Evolutionary conservation across 2,329 filamentous ascomycete species (phyloP).

Genomic region (Diplodia seriata): DNA sequence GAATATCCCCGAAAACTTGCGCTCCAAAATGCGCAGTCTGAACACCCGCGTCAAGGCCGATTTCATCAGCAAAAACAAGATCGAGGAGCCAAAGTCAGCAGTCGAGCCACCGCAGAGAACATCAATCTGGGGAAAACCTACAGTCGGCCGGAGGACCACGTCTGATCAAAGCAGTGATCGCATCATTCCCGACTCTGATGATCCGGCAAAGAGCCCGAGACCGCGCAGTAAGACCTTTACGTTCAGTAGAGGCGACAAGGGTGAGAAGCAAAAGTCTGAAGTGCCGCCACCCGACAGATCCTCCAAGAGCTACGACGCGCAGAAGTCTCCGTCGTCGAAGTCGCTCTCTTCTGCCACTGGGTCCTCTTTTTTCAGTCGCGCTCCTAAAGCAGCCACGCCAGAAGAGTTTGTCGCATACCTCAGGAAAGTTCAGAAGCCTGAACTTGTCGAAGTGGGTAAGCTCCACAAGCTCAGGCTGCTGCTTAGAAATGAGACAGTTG

Average conservation of each 20-base stretch:
- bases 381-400: constrained; percentile 76
- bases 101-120: constrained; percentile 56
- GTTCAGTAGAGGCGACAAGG: constrained; percentile 74
- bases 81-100: constrained; percentile 58
- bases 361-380: constrained; percentile 68
- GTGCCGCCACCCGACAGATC: constrained; percentile 20
- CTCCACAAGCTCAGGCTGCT: constrained; percentile 90
- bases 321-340: constrained; percentile 66
- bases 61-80: constrained; percentile 89
- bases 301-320: constrained; percentile 58
- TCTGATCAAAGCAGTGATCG: constrained; percentile 46
- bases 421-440: constrained; percentile 78
- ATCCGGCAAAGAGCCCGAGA: constrained; percentile 47
- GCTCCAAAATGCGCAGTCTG: constrained; percentile 91
- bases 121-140: constrained; percentile 45
- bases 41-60: constrained; percentile 92
- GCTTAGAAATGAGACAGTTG: constrained; percentile 91
- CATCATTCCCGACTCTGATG: constrained; percentile 44
- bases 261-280: constrained; percentile 76
- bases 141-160: constrained; percentile 45
- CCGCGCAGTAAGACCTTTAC: constrained; percentile 80
- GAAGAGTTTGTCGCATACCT: constrained; percentile 87
- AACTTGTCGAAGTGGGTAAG: constrained; percentile 89
- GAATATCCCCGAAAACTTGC: constrained; percentile 92
- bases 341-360: constrained; percentile 62